phyloP scores from a whole-genome alignment of 768 basidiomycete genomes.

The Termitomyces sp. region DNA sequence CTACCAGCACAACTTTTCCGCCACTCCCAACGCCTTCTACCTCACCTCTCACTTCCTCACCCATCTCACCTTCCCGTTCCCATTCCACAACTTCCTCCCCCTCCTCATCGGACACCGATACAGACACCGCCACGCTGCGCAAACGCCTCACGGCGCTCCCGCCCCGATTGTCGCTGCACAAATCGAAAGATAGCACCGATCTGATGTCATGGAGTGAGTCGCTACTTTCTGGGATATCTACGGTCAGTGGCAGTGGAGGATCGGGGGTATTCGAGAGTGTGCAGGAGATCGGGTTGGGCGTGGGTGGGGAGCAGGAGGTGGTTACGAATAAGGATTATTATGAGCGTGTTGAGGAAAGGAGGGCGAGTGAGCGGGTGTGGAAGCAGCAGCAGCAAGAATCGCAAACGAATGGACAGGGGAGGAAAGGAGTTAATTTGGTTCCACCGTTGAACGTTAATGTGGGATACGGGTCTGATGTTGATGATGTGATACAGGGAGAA shows the following conservation, averaged over 20 bases:
- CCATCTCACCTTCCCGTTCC: neutral
- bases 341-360: neutral
- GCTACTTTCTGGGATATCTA: conserved; percentile 46
- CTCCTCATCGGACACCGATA: conserved; percentile 1
- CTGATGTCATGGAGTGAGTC: conserved; percentile 51
- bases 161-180: conserved; percentile 51
- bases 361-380: neutral
- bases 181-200: conserved; percentile 35
- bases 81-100: neutral
- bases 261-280: conserved; percentile 4
- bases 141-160: conserved; percentile 30
- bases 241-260: neutral
- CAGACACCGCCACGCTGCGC: neutral
- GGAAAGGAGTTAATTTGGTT: neutral
- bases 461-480: neutral
- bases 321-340: conserved; percentile 3
- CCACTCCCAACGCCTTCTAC: too few relatives aligned
- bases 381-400: neutral
- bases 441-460: conserved; percentile 21
- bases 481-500: neutral
- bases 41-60: neutral
- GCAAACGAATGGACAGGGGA: too few relatives aligned
- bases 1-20: neutral
- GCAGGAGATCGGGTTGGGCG: conserved; percentile 1
- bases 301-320: neutral